A percentile compares a stretch with the other conserved stretches of the same genome.
Evolutionary conservation across 352 stramenopile species (phyloP).

Genomic region (Phytopythium boreale): DNA sequence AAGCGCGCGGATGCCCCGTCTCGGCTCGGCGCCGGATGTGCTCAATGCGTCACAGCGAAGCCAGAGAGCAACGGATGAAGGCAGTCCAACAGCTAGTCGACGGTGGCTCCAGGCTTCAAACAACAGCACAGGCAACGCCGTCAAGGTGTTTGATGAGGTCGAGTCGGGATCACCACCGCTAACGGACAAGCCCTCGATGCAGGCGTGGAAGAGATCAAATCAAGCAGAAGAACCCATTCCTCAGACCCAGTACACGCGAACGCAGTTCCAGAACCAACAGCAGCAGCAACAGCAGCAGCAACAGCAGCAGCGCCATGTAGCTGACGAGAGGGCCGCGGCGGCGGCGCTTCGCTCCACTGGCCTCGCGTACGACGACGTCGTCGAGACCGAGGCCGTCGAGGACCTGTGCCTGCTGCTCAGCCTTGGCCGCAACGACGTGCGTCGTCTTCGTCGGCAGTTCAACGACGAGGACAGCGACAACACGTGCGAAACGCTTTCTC

Average conservation of each 20-base stretch:
- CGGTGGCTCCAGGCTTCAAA: background rate
- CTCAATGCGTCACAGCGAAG: background rate
- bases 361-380: conserved; percentile 13
- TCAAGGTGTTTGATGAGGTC: background rate
- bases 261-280: background rate
- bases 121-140: background rate
- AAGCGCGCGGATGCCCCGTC: background rate
- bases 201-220: background rate
- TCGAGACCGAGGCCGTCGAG: conserved; percentile 28
- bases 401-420: conserved; percentile 29
- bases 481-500: conserved; percentile 20
- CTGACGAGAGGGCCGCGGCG: background rate
- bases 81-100: background rate
- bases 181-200: background rate
- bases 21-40: background rate
- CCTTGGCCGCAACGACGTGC: conserved; percentile 30
- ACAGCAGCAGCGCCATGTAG: background rate
- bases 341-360: conserved; percentile 7
- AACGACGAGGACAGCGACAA: conserved; percentile 33
- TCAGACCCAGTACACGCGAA: background rate
- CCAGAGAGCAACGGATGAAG: background rate
- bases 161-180: background rate
- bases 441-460: conserved; percentile 29
- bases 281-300: too few relatives aligned
- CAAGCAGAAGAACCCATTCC: background rate